These are phyloP conservation scores for Aspergillus hancockii DNA, from an alignment of 495 filamentous ascomycete genomes.

Conservation along the genomic window DNA sequence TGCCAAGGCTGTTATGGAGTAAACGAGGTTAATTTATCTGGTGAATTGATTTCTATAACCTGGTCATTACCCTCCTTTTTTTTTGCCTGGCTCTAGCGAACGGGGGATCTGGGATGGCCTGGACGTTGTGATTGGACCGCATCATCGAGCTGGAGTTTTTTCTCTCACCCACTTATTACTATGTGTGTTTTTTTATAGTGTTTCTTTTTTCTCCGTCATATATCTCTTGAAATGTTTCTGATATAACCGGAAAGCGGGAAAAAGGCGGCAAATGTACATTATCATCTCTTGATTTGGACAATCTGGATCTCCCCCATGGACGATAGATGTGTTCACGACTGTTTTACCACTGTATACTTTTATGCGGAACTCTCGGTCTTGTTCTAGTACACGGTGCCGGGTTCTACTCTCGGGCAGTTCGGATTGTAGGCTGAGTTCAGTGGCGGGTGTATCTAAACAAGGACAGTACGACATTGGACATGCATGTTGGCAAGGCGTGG, in stretches of 20 bases:
- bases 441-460: too few species aligned
- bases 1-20: slow-evolving; percentile 87
- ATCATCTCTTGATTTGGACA: slow-evolving; percentile 42
- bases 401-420: too few species aligned
- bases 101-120: slow-evolving; percentile 10
- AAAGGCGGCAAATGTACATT: slow-evolving; percentile 47
- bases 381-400: too few species aligned
- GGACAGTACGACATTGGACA: too few species aligned
- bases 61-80: slow-evolving; percentile 3
- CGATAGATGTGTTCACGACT: not conserved
- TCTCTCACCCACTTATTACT: slow-evolving; percentile 20
- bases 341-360: not conserved
- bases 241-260: slow-evolving; percentile 22
- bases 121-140: slow-evolving; percentile 21
- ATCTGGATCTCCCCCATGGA: slow-evolving; percentile 26
- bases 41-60: slow-evolving; percentile 10
- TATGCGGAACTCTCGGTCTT: not conserved
- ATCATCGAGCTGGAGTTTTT: slow-evolving; percentile 31
- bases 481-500: too few species aligned
- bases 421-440: too few species aligned
- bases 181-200: slow-evolving; percentile 26
- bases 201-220: slow-evolving; percentile 23
- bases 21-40: slow-evolving; percentile 30
- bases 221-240: slow-evolving; percentile 25
- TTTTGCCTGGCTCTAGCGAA: slow-evolving; percentile 1